Base-by-base conservation (phyloP, 176 grass and related monocot genomes). In the Microstegium vimineum region DNA sequence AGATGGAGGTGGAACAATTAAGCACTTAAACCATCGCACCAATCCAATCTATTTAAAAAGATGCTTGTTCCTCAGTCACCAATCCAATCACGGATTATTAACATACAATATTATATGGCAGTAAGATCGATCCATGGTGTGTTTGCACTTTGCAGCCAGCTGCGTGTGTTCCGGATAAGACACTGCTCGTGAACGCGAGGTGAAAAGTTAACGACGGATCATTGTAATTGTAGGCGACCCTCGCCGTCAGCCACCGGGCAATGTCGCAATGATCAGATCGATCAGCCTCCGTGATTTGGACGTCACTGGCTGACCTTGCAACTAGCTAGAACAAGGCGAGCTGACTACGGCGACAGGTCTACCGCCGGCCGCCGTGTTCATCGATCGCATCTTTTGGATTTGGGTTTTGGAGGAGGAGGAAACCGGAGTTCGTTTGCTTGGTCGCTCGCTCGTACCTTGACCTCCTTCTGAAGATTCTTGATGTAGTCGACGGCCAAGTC, bases 401-500 rank as follows among this genome's bases (percentile, higher is more conserved):
- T 57, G 22, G 2, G 52, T 57, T 57, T 23, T 25, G n/a, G 57
- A 28, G 25, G 11, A 13, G 26, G 22, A 12, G 6, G 3, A 27
- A 28, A 27, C 4, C 0, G 4, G 10, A 11, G n/a, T 10, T 25
- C 0, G 23, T 25, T 23, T 1, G 25, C 4, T n/a, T 26, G 2
- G 51, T 20, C n/a, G 34, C n/a, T 23, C 1, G 25, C 4, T 26
- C 7, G 51, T 91, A 99, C 97, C 93, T 99, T 96, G 34, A 92
- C 97, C 88, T 99, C 83, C 78, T 90, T 85, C 87, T 99, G 97
- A 73, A 99, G 93, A 34, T 99, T 93, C 74, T 96, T 95, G 83
- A 99, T 99, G 91, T 99, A 95, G 57, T 99, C 97, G n/a, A 94
- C 93, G 14, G 97, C 93, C 88, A 99, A 89, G 85, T 99, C 97